Evolutionary conservation across 2,329 filamentous ascomycete genomes (phyloP).

Genomic region (Ambrosiella xylebori): DNA sequence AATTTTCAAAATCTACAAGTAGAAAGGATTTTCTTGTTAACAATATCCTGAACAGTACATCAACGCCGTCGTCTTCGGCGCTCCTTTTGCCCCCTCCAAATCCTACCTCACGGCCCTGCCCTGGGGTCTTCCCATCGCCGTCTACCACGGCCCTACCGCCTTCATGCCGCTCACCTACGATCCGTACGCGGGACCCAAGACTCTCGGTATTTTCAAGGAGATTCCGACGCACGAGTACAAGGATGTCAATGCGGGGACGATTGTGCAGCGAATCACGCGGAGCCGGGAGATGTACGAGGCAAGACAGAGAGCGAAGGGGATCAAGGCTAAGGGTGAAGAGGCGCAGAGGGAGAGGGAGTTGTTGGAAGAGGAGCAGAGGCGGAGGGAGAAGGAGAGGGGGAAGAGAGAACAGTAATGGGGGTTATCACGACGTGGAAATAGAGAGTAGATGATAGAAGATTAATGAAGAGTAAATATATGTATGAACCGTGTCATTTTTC

Average conservation of each 20-base stretch:
- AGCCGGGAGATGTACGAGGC: conserved; percentile 81
- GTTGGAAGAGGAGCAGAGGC: conserved; percentile 40
- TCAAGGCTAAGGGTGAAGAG: conserved; percentile 65
- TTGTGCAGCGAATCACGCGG: conserved; percentile 78
- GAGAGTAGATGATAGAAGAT: neutral
- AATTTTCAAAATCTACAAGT: neutral
- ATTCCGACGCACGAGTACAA: conserved; percentile 63
- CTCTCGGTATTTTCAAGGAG: conserved; percentile 68
- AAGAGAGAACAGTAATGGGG: neutral
- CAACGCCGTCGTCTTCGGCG: conserved; percentile 72
- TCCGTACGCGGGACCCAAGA: conserved; percentile 64
- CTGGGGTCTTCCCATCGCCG: conserved; percentile 54
- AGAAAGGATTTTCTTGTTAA: neutral
- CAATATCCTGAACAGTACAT: conserved; percentile 44
- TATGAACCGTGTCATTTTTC: neutral
- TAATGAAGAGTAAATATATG: neutral
- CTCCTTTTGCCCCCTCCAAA: conserved; percentile 71
- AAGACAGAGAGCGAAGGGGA: conserved; percentile 72
- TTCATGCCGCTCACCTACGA: conserved; percentile 73
- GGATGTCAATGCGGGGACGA: conserved; percentile 79
- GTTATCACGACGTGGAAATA: neutral
- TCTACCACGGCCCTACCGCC: conserved; percentile 91
- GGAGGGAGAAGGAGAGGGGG: conserved; percentile 27
- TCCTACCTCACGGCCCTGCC: conserved; percentile 62
- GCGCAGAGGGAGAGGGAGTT: conserved; percentile 44